Percentiles rank a stretch among this genome's conserved stretches.
Conservation (phyloP, 2,329 filamentous ascomycete genomes). For the Aureobasidium sp. region DNA sequence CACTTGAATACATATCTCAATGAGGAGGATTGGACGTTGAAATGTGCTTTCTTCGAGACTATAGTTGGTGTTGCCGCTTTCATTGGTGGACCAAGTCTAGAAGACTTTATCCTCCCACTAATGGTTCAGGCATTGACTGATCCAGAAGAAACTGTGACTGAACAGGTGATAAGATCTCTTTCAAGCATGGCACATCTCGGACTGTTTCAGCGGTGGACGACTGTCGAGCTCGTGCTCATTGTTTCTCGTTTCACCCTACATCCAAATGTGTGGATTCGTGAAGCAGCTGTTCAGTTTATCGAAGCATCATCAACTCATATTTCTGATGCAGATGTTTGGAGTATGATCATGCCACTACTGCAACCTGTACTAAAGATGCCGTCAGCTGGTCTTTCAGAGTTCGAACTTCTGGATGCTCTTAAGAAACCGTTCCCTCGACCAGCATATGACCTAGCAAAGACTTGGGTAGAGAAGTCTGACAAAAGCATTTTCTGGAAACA, state of each 20-base stretch:
- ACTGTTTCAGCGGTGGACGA: constrained; percentile 73
- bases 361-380: constrained; percentile 73
- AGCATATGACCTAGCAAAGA: constrained; percentile 76
- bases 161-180: constrained; percentile 80
- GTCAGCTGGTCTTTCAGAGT: constrained; percentile 62
- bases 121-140: constrained; percentile 95
- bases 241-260: constrained; percentile 83
- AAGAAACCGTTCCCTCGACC: constrained; percentile 73
- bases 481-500: constrained; percentile 83
- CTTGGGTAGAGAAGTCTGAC: constrained; percentile 78
- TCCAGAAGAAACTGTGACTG: constrained; percentile 87
- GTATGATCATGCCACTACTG: constrained; percentile 73
- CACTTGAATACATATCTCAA: constrained; percentile 97
- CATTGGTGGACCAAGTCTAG: constrained; percentile 78
- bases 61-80: constrained; percentile 90
- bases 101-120: constrained; percentile 90
- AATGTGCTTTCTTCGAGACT: constrained; percentile 93
- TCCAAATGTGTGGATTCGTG: constrained; percentile 90
- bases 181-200: constrained; percentile 84
- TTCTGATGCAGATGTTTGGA: constrained; percentile 72
- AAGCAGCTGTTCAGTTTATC: constrained; percentile 79
- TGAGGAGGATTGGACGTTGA: constrained; percentile 91
- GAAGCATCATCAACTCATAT: constrained; percentile 68
- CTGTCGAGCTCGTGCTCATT: constrained; percentile 81
- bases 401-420: constrained; percentile 69